These are phyloP conservation scores for Gamarada debralockiae DNA, from an alignment of 495 filamentous ascomycete species.

Conservation along the genomic window DNA sequence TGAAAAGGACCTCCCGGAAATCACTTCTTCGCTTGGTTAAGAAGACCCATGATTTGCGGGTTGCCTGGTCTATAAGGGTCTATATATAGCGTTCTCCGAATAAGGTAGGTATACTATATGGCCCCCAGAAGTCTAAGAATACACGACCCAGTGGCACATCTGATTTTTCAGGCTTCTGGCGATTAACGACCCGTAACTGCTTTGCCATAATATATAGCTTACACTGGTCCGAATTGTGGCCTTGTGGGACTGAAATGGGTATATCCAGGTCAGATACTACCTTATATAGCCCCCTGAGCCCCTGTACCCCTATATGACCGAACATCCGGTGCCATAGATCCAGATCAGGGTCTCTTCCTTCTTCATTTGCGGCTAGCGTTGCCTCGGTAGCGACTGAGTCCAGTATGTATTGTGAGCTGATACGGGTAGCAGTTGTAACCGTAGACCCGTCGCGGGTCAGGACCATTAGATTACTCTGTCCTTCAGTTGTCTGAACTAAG, in stretches of 20 bases:
- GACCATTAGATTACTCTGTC: no score
- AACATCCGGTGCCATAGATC: not conserved
- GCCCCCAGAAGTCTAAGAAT: not conserved
- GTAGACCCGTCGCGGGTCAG: no score
- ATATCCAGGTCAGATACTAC: not conserved
- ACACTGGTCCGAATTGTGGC: not conserved
- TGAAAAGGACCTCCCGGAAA: not conserved
- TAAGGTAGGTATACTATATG: no score
- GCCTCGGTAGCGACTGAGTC: no score
- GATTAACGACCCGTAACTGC: not conserved
- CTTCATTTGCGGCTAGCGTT: no score
- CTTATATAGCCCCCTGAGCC: no score
- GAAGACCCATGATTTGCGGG: conserved; percentile 2
- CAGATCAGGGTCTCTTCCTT: not conserved
- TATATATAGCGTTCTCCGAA: no score
- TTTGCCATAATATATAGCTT: not conserved
- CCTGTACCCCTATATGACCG: not conserved
- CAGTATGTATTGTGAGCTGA: no score
- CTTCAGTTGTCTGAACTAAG: not conserved
- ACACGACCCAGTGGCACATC: not conserved
- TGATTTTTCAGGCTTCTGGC: not conserved
- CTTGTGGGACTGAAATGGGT: no score
- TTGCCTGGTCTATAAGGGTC: not conserved
- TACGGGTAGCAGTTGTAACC: no score
- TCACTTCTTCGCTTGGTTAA: not conserved